A percentile compares a stretch with the other conserved stretches of the same genome.
Conservation (phyloP, 306 rosid species). For the Cicer pinnatifidum region DNA sequence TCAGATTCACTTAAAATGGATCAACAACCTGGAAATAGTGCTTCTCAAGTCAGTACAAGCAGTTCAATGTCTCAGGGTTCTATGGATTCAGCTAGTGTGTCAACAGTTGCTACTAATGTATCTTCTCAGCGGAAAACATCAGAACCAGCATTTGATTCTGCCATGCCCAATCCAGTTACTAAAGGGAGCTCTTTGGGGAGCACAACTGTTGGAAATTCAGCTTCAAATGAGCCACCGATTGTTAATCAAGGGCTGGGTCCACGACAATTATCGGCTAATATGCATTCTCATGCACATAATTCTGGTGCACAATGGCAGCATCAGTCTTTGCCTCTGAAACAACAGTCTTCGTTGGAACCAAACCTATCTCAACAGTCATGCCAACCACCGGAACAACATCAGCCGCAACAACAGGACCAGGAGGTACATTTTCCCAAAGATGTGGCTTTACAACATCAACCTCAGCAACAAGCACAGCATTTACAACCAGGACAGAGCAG, state of each 20-base stretch:
- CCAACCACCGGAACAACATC: conserved; percentile 54
- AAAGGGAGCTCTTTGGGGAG: conserved; percentile 62
- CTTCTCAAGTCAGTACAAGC: conserved; percentile 57
- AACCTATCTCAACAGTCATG: conserved; percentile 61
- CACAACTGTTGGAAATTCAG: conserved; percentile 60
- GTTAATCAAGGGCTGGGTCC: conserved; percentile 67
- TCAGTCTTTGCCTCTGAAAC: conserved; percentile 56
- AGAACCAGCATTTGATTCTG: conserved; percentile 64
- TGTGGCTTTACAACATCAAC: conserved; percentile 59
- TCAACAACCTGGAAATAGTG: conserved; percentile 61
- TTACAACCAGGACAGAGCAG: conserved; percentile 69
- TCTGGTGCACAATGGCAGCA: conserved; percentile 77
- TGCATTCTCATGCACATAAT: conserved; percentile 72
- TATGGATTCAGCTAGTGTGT: conserved; percentile 56
- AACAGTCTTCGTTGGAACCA: conserved; percentile 61
- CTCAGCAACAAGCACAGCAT: conserved; percentile 69
- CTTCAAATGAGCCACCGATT: conserved; percentile 62
- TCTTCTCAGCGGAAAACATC: conserved; percentile 78
- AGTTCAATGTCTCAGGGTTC: conserved; percentile 59
- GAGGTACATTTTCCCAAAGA: conserved; percentile 63
- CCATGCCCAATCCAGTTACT: conserved; percentile 53
- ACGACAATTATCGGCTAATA: conserved; percentile 63
- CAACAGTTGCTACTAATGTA: conserved; percentile 54
- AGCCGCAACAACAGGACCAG: conserved; percentile 47
- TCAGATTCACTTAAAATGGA: conserved; percentile 66